Base-by-base conservation (phyloP, 2,329 filamentous ascomycete genomes). In the Ploettnerulaceae sp. region DNA sequence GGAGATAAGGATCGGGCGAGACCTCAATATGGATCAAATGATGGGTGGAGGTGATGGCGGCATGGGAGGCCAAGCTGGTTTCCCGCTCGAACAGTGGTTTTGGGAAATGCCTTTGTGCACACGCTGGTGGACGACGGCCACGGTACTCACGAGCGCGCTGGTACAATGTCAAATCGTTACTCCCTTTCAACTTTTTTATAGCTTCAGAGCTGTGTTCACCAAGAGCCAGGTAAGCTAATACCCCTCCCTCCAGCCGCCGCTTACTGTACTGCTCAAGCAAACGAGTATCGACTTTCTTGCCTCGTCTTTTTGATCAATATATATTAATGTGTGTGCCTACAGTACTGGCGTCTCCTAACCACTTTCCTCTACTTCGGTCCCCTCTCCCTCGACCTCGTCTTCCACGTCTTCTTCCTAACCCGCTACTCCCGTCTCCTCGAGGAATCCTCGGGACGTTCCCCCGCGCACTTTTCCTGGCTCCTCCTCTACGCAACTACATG, bases 311-410 rank as follows among this genome's bases (percentile, higher is more conserved):
- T n/a, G 12, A 9, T 8, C 38, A 18, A 37, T 18, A 24, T 44
- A 3, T 29, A 35, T 8, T 25, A 22, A 8, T 33, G 14, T 21
- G 17, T 8, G 17, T 42, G 14, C 14, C 8, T 14, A 56, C 55
- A 96, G 89, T 97, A 95, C 68, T 98, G 93, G 93, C 85, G 93
- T 31, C 75, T 98, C n/a, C 63, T 95, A 31, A 94, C 91, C 2
- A 95, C 91, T 1, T 98, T 98, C 70, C 80, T 97, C 62, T 98
- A 97, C 72, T 97, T 97, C 64, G 93, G 93, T 2, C 90, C 91
- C 2, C 81, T 97, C 55, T 93, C 85, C 22, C 80, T 98, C 63
- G 93, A 97, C 66, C 82, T 98, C 31, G 76, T 97, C 58, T 97
- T 96, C 73, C 91, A 97, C 67, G 86, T 97, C 66, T 98, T 96